phyloP scores from a whole-genome alignment of 805 yeast genomes.

The Cyberlindnera japonica region DNA sequence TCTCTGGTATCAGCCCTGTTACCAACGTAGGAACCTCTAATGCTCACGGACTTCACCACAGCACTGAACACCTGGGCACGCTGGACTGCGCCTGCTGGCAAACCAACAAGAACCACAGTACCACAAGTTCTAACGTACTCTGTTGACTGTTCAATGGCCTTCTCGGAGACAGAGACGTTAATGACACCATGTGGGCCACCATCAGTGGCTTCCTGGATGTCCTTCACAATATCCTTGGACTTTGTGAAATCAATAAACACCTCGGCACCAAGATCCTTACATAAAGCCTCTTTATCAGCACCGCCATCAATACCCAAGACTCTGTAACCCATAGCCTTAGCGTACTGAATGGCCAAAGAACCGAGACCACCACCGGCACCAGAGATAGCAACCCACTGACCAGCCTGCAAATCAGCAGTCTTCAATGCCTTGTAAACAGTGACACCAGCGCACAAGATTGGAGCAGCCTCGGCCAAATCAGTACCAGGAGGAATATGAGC shows the following conservation, averaged over 20 bases:
- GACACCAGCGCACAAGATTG: conserved; percentile 47
- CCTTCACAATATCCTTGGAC: conserved; percentile 47
- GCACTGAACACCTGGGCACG: conserved; percentile 43
- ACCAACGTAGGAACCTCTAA: conserved; percentile 35
- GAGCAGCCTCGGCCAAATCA: conserved; percentile 54
- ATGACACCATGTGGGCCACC: conserved; percentile 68
- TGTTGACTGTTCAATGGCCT: conserved; percentile 45
- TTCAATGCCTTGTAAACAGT: conserved; percentile 65
- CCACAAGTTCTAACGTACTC: conserved; percentile 58
- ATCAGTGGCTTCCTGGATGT: conserved; percentile 42
- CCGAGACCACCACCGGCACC: conserved; percentile 88
- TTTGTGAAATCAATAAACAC: conserved; percentile 52
- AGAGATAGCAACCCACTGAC: conserved; percentile 71
- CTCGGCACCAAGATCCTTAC: conserved; percentile 60
- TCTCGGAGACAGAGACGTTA: conserved; percentile 54
- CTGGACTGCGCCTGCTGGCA: conserved; percentile 50
- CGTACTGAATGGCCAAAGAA: conserved; percentile 71
- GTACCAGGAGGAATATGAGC: conserved; percentile 54
- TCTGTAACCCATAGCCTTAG: conserved; percentile 69
- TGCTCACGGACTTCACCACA: conserved; percentile 45
- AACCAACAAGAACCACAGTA: conserved; percentile 59
- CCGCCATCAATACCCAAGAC: conserved; percentile 75
- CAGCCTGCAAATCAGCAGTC: conserved; percentile 53
- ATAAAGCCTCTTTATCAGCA: conserved; percentile 55
- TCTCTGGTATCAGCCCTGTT: conserved; percentile 45